Evolutionary conservation across 2,329 filamentous ascomycete species (phyloP).

Genomic region (Aureobasidium sp.): DNA sequence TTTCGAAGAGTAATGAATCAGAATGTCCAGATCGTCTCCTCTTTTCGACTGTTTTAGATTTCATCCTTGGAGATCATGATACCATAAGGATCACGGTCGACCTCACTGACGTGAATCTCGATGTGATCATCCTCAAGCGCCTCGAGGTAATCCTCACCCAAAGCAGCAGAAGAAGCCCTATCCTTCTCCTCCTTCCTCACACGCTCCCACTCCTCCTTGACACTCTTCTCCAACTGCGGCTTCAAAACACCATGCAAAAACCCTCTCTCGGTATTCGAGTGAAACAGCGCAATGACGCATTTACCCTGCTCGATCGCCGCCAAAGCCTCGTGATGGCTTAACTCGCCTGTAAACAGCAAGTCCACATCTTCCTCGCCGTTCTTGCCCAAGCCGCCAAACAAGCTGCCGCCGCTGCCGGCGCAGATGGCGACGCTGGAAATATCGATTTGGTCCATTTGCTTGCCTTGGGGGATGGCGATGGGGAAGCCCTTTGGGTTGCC

Average conservation of each 20-base stretch:
- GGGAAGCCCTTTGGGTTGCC: conserved; percentile 61
- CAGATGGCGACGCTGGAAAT: conserved; percentile 76
- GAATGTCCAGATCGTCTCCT: background rate
- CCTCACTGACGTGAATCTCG: conserved; percentile 66
- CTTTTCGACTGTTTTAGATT: conserved; percentile 14
- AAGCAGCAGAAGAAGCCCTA: conserved; percentile 23
- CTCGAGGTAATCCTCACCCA: conserved; percentile 37
- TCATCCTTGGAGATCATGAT: conserved; percentile 49
- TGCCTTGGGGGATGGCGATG: conserved; percentile 56
- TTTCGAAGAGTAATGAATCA: background rate
- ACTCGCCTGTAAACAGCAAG: conserved; percentile 82
- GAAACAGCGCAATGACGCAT: conserved; percentile 77
- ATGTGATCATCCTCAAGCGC: conserved; percentile 49
- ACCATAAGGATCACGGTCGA: conserved; percentile 81
- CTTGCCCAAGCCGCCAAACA: conserved; percentile 56
- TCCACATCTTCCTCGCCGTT: conserved; percentile 55
- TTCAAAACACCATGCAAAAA: conserved; percentile 70
- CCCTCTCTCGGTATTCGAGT: conserved; percentile 85
- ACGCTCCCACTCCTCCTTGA: conserved; percentile 51
- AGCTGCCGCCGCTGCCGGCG: conserved; percentile 75
- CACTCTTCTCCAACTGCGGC: conserved; percentile 52
- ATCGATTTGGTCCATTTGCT: conserved; percentile 45
- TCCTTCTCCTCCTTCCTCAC: conserved; percentile 37
- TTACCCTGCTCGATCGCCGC: conserved; percentile 77
- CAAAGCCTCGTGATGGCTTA: conserved; percentile 88